These are phyloP conservation scores for Pichia inconspicua DNA, from an alignment of 1,139 yeast genomes.

Conservation along the genomic window DNA sequence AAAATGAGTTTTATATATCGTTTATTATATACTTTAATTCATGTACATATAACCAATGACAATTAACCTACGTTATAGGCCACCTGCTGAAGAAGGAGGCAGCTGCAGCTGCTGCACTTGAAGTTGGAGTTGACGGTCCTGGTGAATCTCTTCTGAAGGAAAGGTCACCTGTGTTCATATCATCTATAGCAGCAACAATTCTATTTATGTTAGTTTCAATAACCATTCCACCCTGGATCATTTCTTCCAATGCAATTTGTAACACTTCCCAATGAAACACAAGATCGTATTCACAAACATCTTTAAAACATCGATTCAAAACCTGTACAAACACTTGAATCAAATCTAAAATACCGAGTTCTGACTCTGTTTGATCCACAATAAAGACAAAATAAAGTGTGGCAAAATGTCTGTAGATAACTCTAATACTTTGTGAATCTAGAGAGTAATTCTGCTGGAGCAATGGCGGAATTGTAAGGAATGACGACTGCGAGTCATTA, in stretches of 20 bases:
- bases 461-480: conserved; percentile 71
- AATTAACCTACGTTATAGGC: conserved; percentile 10
- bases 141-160: not conserved
- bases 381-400: conserved; percentile 90
- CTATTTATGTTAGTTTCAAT: conserved; percentile 81
- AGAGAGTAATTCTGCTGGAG: conserved; percentile 33
- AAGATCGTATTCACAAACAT: conserved; percentile 90
- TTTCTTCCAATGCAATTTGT: conserved; percentile 85
- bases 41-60: not conserved
- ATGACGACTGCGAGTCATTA: conserved; percentile 67
- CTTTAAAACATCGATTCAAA: conserved; percentile 82
- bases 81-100: conserved; percentile 18
- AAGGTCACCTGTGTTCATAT: conserved; percentile 44
- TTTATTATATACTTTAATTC: not conserved
- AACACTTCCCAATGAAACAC: conserved; percentile 97
- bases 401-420: conserved; percentile 90
- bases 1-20: too few relatives aligned
- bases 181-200: conserved; percentile 76
- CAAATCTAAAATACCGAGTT: conserved; percentile 83
- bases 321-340: conserved; percentile 97
- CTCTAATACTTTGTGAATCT: conserved; percentile 72
- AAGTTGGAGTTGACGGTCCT: not conserved
- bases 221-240: conserved; percentile 98
- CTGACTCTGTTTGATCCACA: conserved; percentile 93
- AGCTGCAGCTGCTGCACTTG: conserved; percentile 1